A percentile compares a stretch with the other conserved stretches of the same genome.
These are phyloP conservation scores for Argentina anserina DNA, from an alignment of 306 rosid genomes.

Conservation along the genomic window DNA sequence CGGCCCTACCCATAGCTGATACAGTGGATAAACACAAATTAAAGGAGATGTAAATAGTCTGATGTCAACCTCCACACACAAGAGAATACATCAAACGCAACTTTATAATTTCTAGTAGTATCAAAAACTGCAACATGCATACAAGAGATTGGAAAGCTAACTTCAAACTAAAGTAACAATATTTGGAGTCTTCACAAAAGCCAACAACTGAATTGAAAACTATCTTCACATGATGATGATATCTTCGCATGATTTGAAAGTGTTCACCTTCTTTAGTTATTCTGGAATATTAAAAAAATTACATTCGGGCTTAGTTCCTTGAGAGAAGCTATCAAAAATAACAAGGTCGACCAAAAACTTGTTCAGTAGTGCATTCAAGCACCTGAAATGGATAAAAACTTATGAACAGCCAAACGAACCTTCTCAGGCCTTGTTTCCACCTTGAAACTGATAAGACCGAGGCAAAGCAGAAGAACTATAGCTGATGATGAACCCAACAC, in stretches of 20 bases:
- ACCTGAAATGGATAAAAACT: too few species aligned
- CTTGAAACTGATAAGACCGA: conserved; percentile 83
- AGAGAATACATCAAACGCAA: neutral
- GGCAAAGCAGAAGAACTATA: conserved; percentile 72
- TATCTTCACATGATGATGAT: neutral
- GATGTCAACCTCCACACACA: neutral
- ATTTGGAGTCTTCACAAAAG: neutral
- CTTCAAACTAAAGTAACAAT: conserved; percentile 1
- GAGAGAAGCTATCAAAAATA: neutral
- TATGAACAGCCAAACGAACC: conserved; percentile 51
- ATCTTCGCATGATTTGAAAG: neutral
- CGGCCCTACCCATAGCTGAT: conserved; percentile 98
- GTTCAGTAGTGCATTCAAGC: neutral
- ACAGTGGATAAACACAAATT: conserved; percentile 31
- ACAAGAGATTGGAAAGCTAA: neutral
- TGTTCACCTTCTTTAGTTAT: neutral
- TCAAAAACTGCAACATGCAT: neutral
- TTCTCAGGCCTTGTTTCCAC: conserved; percentile 97
- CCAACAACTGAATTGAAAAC: neutral
- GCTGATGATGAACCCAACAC: conserved; percentile 71
- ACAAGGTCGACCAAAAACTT: neutral
- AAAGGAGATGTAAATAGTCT: conserved; percentile 2
- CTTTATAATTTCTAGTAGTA: neutral
- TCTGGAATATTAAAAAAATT: too few species aligned
- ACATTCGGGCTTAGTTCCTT: neutral